Evolutionary conservation across 257 asterid genomes (phyloP), one percentile per base, ranked within the genome.

Genomic region (Solanum raphanifolium): DNA sequence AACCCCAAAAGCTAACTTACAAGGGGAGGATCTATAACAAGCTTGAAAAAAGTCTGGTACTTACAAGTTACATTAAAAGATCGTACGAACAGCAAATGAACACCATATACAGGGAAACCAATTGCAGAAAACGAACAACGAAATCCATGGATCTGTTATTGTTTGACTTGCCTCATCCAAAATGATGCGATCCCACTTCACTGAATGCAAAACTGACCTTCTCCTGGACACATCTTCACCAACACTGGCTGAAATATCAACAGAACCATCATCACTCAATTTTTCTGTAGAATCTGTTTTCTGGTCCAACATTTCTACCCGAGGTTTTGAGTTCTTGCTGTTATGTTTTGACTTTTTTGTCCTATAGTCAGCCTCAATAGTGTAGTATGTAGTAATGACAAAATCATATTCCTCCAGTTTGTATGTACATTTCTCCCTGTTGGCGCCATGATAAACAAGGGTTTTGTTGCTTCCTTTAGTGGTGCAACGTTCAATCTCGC

Each of bases 331-430:
- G 21, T 85, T 90, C 91, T 96, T 95, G 38, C 91, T 92, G 87
- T 89, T 92, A 92, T 95, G 98, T 89, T 93, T 95, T 89, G 95
- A 91, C 91, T 94, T 98, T 90, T 92, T 94, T 93, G 87, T 60
- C 87, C 96, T 90, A 89, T 90, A 96, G 58, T 96, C 99, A 21
- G 93, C 91, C 94, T 95, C 94, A 48, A 96, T 94, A 58, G 92
- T 95, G 38, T 95, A 94, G 87, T 96, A 96, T 9, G 99, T 96
- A 6, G 98, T 96, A 90, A 96, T 91, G 58, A 95, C 94, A 94
- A 96, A 95, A 87, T 96, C 98, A 86, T 92, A 94, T 81, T 95
- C 92, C 7, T 94, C 89, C 87, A 96, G 93, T 84, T 92, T 92
- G 86, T 88, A 89, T 88, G 88, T 87, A 88, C 60, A 88, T 88